Base-by-base conservation (phyloP, 768 basidiomycete genomes). In the Leccinum longicurvipes region DNA sequence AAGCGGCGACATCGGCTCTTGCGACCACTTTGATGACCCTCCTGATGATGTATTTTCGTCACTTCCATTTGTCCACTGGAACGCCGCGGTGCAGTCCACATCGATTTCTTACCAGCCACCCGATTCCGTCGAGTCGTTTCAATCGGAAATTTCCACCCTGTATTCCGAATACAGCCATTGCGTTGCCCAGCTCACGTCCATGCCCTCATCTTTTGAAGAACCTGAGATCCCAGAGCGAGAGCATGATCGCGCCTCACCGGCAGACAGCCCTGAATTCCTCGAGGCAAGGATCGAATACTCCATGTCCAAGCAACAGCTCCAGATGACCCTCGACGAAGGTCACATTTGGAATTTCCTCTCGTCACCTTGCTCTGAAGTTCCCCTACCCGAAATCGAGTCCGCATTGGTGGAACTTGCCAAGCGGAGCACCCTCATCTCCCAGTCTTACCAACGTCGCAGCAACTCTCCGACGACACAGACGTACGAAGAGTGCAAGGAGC, bases 401-500 rank as follows among this genome's bases (percentile, higher is more conserved):
- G 55, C 63, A 0, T 58, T 73, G 59, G 54, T 68, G 9, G 52
- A 66, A 0, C 76, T 89, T 3, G 69, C 77, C 6, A 66, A 78
- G 28, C 79, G 78, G 57, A 91, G 89, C 60, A 71, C 71, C 32
- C 52, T 73, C 17, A 79, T 93, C 65, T 82, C 79, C 11, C 76
- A 79, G 42, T 91, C 87, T 6, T 93, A 88, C 60, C 69, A 79
- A 50, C 78, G 85, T 27, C 79, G 88, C 9, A 82, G 73, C 52
- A 79, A 80, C 56, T 69, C 82, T 4, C 91, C 93, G 0, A 85
- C 85, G 0, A 49, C 72, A 11, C 73, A 76, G 27, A 91, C 88
- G 3, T 94, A 92, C 62, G 72, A 76, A 0, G 85, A 94, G 65
- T 82, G 83, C 59, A 85, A 79, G 65, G 80, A 82, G 50, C 81